These are phyloP conservation scores for Aphanomyces stellatus DNA, from an alignment of 352 stramenopile species.

Conservation along the genomic window DNA sequence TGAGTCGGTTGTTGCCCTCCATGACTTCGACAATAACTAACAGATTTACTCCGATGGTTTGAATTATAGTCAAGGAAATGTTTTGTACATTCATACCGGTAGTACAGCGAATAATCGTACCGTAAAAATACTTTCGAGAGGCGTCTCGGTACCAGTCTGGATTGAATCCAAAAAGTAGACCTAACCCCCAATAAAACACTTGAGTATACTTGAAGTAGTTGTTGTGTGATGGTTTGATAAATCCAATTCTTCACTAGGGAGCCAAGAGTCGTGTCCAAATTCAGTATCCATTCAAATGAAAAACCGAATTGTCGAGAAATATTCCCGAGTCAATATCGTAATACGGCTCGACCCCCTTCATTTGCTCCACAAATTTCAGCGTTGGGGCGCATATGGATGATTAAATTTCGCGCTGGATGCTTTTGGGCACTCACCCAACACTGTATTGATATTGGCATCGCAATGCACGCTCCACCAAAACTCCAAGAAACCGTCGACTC, in stretches of 20 bases:
- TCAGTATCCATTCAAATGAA: slow-evolving; percentile 58
- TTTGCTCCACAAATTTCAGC: neutral
- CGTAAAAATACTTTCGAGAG: neutral
- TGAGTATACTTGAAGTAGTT: slow-evolving; percentile 43
- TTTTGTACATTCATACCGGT: neutral
- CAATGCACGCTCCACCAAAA: slow-evolving; percentile 16
- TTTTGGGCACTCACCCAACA: neutral
- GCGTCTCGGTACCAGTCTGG: neutral
- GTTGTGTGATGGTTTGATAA: slow-evolving; percentile 41
- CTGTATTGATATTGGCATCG: slow-evolving; percentile 2
- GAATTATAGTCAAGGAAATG: slow-evolving; percentile 38
- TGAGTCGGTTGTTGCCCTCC: slow-evolving; percentile 37
- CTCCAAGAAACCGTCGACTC: neutral
- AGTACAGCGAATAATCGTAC: neutral
- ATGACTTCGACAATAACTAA: slow-evolving; percentile 40
- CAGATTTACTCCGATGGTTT: slow-evolving; percentile 46
- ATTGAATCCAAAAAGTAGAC: slow-evolving; percentile 23
- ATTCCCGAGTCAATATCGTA: too few species aligned
- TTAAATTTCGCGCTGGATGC: slow-evolving; percentile 4
- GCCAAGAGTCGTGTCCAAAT: neutral
- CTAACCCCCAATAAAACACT: slow-evolving; percentile 67
- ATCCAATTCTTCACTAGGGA: slow-evolving; percentile 24
- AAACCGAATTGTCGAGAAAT: slow-evolving; percentile 49
- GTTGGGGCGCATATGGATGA: neutral
- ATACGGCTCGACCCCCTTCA: neutral